phyloP scores from a whole-genome alignment of 768 basidiomycete genomes.

The Boletus barrowsii region DNA sequence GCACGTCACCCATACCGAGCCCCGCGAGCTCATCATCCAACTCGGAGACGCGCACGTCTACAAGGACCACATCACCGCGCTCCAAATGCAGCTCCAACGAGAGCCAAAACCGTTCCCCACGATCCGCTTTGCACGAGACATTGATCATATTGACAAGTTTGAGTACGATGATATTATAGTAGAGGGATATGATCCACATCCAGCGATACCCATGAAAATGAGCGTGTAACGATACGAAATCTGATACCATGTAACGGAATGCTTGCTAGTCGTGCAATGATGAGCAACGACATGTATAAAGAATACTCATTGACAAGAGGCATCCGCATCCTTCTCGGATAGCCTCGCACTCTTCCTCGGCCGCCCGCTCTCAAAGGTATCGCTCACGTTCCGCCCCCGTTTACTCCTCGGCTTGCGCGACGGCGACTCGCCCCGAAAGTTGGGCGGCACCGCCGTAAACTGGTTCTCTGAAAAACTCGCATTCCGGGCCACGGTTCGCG shows the following conservation, averaged over 20 bases:
- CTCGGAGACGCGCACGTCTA: conserved; percentile 99
- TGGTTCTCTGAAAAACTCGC: conserved; percentile 37
- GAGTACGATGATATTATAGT: conserved; percentile 76
- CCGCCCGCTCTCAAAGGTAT: conserved; percentile 9
- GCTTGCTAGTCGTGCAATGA: neutral
- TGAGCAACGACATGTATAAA: no score
- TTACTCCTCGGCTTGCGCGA: conserved; percentile 30
- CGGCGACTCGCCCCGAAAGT: conserved; percentile 31
- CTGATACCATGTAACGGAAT: conserved; percentile 3
- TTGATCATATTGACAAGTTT: conserved; percentile 77
- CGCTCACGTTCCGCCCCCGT: conserved; percentile 20
- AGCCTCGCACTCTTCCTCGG: conserved; percentile 23
- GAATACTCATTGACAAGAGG: neutral
- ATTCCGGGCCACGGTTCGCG: conserved; percentile 26
- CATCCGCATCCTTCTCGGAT: neutral
- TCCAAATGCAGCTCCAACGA: conserved; percentile 75
- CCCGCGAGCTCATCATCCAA: conserved; percentile 90
- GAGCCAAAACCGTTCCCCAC: conserved; percentile 82
- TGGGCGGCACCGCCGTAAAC: conserved; percentile 46
- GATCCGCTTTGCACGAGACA: conserved; percentile 65
- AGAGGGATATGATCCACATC: conserved; percentile 83
- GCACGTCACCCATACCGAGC: conserved; percentile 80
- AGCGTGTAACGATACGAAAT: conserved; percentile 53
- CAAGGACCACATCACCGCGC: conserved; percentile 84
- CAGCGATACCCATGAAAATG: conserved; percentile 93